These are phyloP conservation scores for Nemania sp. DNA, from an alignment of 2,329 filamentous ascomycete species.

Conservation along the genomic window DNA sequence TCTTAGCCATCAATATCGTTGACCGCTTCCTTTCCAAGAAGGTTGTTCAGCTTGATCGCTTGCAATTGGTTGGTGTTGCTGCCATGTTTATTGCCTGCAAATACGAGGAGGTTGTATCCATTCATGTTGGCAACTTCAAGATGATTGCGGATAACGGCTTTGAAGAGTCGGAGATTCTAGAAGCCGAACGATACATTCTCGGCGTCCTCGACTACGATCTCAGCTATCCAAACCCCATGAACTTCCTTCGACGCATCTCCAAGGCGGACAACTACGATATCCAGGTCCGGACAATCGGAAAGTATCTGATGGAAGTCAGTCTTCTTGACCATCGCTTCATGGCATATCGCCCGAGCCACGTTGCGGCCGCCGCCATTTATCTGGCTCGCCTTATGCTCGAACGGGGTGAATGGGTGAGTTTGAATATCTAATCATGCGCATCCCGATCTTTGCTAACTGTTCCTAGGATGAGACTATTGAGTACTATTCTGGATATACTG, in stretches of 20 bases:
- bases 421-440: not conserved
- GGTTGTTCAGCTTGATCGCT: constrained; percentile 91
- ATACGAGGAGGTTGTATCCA: constrained; percentile 97
- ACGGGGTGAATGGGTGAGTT: constrained; percentile 84
- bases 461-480: constrained; percentile 77
- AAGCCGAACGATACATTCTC: constrained; percentile 94
- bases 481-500: constrained; percentile 91
- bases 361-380: constrained; percentile 95
- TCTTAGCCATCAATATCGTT: constrained; percentile 96
- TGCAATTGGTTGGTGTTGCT: constrained; percentile 95
- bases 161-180: constrained; percentile 90
- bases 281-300: constrained; percentile 93
- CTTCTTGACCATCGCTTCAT: constrained; percentile 95
- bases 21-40: constrained; percentile 96
- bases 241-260: constrained; percentile 97
- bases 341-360: constrained; percentile 82
- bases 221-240: constrained; percentile 99
- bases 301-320: constrained; percentile 97
- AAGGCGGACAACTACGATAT: constrained; percentile 99
- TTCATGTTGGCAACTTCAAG: constrained; percentile 95
- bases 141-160: constrained; percentile 97
- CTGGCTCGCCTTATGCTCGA: constrained; percentile 87
- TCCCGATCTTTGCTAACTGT: constrained; percentile 35
- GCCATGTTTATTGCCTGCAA: constrained; percentile 99
- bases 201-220: constrained; percentile 92